These are phyloP conservation scores for Mytilinidion resinicola DNA, from an alignment of 495 filamentous ascomycete genomes.

Conservation along the genomic window DNA sequence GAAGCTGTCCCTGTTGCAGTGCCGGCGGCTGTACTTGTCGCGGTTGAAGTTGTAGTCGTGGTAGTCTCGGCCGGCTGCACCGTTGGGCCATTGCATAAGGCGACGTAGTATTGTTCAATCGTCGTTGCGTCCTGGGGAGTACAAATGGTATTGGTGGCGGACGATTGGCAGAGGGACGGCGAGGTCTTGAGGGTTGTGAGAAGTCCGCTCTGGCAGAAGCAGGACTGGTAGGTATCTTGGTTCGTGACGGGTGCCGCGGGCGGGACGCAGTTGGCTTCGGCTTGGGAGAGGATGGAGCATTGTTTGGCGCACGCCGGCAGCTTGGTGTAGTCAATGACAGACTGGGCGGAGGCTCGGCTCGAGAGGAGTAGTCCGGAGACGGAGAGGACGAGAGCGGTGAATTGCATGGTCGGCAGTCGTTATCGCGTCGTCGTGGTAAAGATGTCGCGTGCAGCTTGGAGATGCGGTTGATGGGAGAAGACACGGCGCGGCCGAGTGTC, in stretches of 20 bases:
- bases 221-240: slow-evolving; percentile 43
- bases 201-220: slow-evolving; percentile 49
- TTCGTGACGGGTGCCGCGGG: slow-evolving; percentile 33
- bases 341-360: slow-evolving; percentile 16
- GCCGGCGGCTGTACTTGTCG: slow-evolving; percentile 25
- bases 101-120: slow-evolving; percentile 47
- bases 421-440: neutral
- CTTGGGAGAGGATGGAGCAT: slow-evolving; percentile 43
- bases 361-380: neutral
- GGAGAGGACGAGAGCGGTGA: slow-evolving; percentile 11
- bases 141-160: slow-evolving; percentile 23
- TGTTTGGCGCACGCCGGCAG: slow-evolving; percentile 47
- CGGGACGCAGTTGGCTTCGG: slow-evolving; percentile 43
- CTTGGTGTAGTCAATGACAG: slow-evolving; percentile 33
- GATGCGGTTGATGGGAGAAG: neutral
- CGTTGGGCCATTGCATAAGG: slow-evolving; percentile 23
- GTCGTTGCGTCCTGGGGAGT: slow-evolving; percentile 26
- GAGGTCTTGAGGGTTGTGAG: slow-evolving; percentile 42
- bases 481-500: neutral
- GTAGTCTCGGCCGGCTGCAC: slow-evolving; percentile 13
- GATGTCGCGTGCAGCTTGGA: neutral
- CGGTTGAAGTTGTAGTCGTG: slow-evolving; percentile 18
- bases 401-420: slow-evolving; percentile 1
- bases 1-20: slow-evolving; percentile 25
- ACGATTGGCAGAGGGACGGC: slow-evolving; percentile 35